These are phyloP conservation scores for Penicillium silybi DNA, from an alignment of 495 filamentous ascomycete genomes.

Conservation along the genomic window DNA sequence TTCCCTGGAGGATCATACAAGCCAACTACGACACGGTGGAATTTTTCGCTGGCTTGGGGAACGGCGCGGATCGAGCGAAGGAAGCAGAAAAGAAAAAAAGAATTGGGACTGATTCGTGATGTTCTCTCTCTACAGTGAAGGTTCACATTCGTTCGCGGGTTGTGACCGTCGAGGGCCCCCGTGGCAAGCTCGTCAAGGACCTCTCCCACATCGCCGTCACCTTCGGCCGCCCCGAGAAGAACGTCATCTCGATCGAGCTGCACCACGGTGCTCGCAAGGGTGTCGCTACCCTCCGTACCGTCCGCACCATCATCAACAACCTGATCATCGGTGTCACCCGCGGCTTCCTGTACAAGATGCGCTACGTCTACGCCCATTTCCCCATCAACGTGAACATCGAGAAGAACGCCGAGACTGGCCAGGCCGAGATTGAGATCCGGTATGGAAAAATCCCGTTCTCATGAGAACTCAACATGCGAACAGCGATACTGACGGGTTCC, in stretches of 20 bases:
- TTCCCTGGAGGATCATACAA: not conserved
- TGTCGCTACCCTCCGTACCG: constrained; percentile 94
- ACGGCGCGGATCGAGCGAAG: not conserved
- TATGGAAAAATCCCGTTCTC: constrained; percentile 43
- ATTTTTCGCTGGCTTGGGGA: not conserved
- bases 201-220: constrained; percentile 92
- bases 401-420: constrained; percentile 87
- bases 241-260: constrained; percentile 88
- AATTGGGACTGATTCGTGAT: constrained; percentile 25
- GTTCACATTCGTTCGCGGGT: constrained; percentile 91
- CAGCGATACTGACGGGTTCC: constrained; percentile 1
- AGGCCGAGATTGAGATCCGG: constrained; percentile 93
- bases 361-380: constrained; percentile 99
- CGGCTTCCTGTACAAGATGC: constrained; percentile 99
- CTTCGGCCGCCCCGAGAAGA: constrained; percentile 78
- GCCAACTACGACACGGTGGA: not conserved
- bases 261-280: constrained; percentile 98
- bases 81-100: not conserved
- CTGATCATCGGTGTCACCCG: constrained; percentile 95
- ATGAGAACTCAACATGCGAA: not conserved
- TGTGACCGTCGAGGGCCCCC: constrained; percentile 93
- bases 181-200: constrained; percentile 94
- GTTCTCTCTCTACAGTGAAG: constrained; percentile 64
- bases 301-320: constrained; percentile 97
- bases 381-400: constrained; percentile 99